Percentiles rank a stretch among this genome's conserved stretches.
Conservation (phyloP, 2,329 filamentous ascomycete genomes). For the Emergomyces orientalis region DNA sequence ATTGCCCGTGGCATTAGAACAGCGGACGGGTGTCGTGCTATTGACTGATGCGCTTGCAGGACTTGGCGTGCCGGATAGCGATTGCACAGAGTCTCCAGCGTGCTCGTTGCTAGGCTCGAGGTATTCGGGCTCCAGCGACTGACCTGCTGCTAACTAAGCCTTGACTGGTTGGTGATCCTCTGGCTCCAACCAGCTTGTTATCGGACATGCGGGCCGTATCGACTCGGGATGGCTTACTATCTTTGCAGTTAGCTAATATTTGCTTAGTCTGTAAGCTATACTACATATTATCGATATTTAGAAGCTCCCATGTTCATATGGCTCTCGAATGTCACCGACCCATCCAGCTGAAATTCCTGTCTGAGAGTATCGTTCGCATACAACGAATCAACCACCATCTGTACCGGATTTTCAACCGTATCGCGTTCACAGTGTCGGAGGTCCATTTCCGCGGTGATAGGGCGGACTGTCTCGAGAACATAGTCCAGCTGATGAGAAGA, state of each 20-base stretch:
- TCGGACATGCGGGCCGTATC: not conserved
- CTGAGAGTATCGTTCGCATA: too few relatives aligned
- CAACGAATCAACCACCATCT: too few relatives aligned
- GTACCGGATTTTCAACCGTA: too few relatives aligned
- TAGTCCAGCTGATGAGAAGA: too few relatives aligned
- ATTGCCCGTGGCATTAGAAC: not conserved
- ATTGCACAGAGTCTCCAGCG: not conserved
- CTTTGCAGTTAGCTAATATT: not conserved
- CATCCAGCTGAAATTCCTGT: too few relatives aligned
- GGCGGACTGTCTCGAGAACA: too few relatives aligned
- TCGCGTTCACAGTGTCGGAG: too few relatives aligned
- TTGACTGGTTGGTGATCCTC: not conserved
- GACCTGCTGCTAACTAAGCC: not conserved
- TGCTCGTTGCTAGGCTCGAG: conserved; percentile 8
- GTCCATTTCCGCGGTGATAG: too few relatives aligned
- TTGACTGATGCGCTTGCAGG: too few relatives aligned
- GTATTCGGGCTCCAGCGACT: conserved; percentile 10
- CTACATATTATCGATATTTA: not conserved
- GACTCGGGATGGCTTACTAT: not conserved
- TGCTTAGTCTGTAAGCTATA: not conserved
- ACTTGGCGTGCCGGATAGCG: not conserved
- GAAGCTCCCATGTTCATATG: too few relatives aligned
- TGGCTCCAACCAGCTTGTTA: not conserved
- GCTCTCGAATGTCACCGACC: too few relatives aligned
- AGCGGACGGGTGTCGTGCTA: not conserved